These are phyloP conservation scores for Candolleomyces aberdarensis DNA, from an alignment of 768 basidiomycete genomes.

Conservation along the genomic window DNA sequence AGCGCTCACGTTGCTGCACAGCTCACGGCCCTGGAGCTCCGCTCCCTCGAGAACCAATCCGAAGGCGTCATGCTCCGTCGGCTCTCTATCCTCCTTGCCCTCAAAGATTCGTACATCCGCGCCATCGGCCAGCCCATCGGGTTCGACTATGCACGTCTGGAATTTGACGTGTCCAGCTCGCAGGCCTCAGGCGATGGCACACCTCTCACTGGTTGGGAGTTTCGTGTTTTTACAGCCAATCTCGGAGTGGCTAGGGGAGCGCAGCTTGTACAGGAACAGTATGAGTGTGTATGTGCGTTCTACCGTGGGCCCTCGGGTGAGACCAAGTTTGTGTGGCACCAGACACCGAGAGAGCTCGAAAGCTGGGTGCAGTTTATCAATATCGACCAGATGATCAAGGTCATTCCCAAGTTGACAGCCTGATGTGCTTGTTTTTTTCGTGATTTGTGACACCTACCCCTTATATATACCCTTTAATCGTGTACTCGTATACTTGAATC, in stretches of 20 bases:
- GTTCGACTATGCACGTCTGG: conserved; percentile 53
- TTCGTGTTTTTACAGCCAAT: conserved; percentile 72
- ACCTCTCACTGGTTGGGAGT: conserved; percentile 79
- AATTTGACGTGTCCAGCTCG: conserved; percentile 26
- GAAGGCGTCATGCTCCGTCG: conserved; percentile 71
- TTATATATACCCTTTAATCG: too few species aligned
- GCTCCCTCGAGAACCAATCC: conserved; percentile 43
- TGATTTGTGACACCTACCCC: too few species aligned
- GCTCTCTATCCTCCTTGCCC: conserved; percentile 71
- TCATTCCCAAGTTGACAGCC: conserved; percentile 70
- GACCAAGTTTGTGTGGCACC: conserved; percentile 71
- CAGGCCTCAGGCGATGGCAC: conserved; percentile 65
- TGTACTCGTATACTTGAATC: too few species aligned
- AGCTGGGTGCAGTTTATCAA: conserved; percentile 84
- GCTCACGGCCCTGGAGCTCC: conserved; percentile 26
- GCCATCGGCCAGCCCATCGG: conserved; percentile 80
- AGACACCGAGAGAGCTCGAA: conserved; percentile 62
- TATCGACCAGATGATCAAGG: conserved; percentile 78
- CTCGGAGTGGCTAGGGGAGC: conserved; percentile 64
- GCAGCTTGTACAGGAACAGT: conserved; percentile 58
- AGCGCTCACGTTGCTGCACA: conserved; percentile 1
- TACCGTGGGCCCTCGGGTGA: conserved; percentile 57
- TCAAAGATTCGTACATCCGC: conserved; percentile 81
- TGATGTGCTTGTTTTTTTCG: too few species aligned
- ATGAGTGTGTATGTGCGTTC: conserved; percentile 77